Percentiles rank a stretch among this genome's conserved stretches.
These are phyloP conservation scores for Metschnikowia chrysomelidarum DNA, from an alignment of 805 yeast species.

Conservation along the genomic window DNA sequence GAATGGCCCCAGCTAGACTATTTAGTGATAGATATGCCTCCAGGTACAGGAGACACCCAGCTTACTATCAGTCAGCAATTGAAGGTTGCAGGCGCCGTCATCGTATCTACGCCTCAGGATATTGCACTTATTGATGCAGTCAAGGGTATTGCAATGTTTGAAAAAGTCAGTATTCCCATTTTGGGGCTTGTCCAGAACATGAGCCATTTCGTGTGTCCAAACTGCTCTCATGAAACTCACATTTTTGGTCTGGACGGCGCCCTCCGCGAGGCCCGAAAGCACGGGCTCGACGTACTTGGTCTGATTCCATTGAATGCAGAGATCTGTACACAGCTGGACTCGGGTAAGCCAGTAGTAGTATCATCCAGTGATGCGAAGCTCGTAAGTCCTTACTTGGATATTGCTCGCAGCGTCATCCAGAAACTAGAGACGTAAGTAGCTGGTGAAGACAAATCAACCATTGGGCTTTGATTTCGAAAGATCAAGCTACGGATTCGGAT, in stretches of 20 bases:
- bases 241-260: conserved; percentile 70
- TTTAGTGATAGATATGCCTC: conserved; percentile 81
- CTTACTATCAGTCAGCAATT: conserved; percentile 77
- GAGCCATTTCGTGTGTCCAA: conserved; percentile 75
- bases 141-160: conserved; percentile 77
- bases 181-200: conserved; percentile 80
- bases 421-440: too few species aligned
- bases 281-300: conserved; percentile 54
- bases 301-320: conserved; percentile 63
- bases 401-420: conserved; percentile 41
- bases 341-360: conserved; percentile 62
- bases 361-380: conserved; percentile 35
- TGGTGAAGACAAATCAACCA: too few species aligned
- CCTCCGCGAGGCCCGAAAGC: conserved; percentile 46
- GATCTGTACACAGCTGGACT: conserved; percentile 61
- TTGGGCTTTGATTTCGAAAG: too few species aligned
- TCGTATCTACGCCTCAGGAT: conserved; percentile 86
- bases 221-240: conserved; percentile 70
- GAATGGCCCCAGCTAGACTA: conserved; percentile 69
- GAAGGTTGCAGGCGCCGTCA: conserved; percentile 74
- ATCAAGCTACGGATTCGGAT: too few species aligned
- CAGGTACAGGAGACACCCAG: conserved; percentile 90
- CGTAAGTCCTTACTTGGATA: conserved; percentile 44
- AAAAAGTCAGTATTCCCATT: conserved; percentile 67
- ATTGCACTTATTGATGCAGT: conserved; percentile 77